phyloP scores from a whole-genome alignment of 371 early-diverging fungal genomes.

The Mucor plumbeus region DNA sequence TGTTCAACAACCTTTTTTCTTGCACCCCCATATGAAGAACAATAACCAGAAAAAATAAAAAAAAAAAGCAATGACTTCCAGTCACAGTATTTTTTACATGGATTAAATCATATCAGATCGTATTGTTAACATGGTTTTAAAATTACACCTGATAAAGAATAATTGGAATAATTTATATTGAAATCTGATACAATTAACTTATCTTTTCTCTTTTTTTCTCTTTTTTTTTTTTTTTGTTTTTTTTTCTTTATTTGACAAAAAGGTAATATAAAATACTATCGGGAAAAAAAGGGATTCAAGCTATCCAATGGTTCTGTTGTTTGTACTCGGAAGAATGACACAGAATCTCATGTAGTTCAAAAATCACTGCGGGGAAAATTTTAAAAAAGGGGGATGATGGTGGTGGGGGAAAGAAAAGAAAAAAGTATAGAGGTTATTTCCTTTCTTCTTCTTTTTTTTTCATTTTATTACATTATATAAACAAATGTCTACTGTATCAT shows the following conservation, averaged over 20 bases:
- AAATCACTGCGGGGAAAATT: conserved; percentile 3
- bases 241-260: background rate
- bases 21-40: conserved; percentile 3
- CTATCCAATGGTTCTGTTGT: background rate
- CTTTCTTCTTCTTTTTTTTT: conserved; percentile 10
- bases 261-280: background rate
- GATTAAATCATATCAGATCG: background rate
- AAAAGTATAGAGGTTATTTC: background rate
- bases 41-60: background rate
- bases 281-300: conserved; percentile 6
- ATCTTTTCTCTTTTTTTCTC: background rate
- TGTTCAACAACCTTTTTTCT: background rate
- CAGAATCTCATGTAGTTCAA: background rate
- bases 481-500: conserved; percentile 24
- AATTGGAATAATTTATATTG: background rate
- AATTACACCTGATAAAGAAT: background rate
- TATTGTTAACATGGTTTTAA: background rate
- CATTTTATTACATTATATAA: background rate
- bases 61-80: background rate
- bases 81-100: background rate
- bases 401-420: background rate
- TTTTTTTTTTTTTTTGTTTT: background rate
- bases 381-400: background rate
- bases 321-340: background rate
- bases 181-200: background rate